phyloP scores from a whole-genome alignment of 257 asterid species.

The Solanum virginianum region DNA sequence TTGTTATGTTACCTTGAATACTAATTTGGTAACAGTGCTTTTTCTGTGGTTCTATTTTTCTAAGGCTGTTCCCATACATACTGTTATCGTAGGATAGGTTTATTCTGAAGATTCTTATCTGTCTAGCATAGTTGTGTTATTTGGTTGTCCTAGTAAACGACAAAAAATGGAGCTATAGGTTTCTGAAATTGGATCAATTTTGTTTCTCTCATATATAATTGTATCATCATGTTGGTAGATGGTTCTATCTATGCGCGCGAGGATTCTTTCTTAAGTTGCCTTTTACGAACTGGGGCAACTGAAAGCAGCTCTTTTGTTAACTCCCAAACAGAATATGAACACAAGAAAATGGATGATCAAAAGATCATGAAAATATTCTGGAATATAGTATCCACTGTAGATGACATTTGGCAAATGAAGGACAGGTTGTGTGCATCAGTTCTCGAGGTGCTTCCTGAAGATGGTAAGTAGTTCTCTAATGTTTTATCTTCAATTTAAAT shows the following conservation, averaged over 20 bases:
- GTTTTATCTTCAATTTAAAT: not conserved
- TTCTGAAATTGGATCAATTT: not conserved
- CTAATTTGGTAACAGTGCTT: not conserved
- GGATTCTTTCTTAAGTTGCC: slow-evolving; percentile 54
- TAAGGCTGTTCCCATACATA: not conserved
- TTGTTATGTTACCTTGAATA: not conserved
- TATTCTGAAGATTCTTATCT: not conserved
- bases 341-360: slow-evolving; percentile 28
- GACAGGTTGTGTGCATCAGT: slow-evolving; percentile 35
- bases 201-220: slow-evolving; percentile 2
- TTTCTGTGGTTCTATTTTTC: not conserved
- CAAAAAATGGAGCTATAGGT: not conserved
- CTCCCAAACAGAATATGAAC: slow-evolving; percentile 20
- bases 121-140: not conserved
- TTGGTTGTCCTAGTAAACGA: not conserved
- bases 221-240: slow-evolving; percentile 27
- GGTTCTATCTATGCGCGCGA: slow-evolving; percentile 33
- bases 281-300: slow-evolving; percentile 65
- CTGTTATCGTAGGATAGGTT: not conserved
- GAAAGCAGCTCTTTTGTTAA: slow-evolving; percentile 50
- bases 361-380: slow-evolving; percentile 25
- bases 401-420: slow-evolving; percentile 38
- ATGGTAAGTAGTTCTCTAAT: slow-evolving; percentile 35
- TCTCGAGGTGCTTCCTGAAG: slow-evolving; percentile 33
- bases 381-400: slow-evolving; percentile 35